These are phyloP conservation scores for Rhizopus microsporus DNA, from an alignment of 371 early-diverging fungal genomes.

Conservation along the genomic window DNA sequence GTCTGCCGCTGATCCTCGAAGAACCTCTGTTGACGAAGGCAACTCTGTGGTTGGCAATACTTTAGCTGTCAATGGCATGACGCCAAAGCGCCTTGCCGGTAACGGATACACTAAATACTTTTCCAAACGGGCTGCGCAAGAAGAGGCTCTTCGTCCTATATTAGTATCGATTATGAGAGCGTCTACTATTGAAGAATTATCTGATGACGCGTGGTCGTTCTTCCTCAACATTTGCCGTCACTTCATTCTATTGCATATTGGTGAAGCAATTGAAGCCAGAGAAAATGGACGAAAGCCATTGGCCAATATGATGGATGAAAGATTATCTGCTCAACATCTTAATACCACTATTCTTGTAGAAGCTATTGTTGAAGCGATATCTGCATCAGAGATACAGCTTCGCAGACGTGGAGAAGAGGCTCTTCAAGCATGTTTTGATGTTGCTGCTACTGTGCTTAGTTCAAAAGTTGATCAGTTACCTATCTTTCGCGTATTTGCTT, in stretches of 20 bases:
- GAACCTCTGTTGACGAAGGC: constrained; percentile 14
- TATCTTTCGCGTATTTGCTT: constrained; percentile 77
- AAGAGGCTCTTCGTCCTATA: constrained; percentile 63
- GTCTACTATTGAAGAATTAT: constrained; percentile 58
- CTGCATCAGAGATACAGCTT: constrained; percentile 64
- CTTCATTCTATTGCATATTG: constrained; percentile 74
- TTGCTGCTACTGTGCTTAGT: constrained; percentile 57
- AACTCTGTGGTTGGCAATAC: constrained; percentile 40
- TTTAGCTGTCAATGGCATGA: constrained; percentile 31
- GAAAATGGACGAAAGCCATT: constrained; percentile 47
- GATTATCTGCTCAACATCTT: constrained; percentile 42
- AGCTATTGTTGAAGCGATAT: constrained; percentile 77
- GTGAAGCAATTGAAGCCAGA: constrained; percentile 65
- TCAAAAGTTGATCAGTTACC: constrained; percentile 67
- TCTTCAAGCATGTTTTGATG: constrained; percentile 64
- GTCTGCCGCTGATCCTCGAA: constrained; percentile 5
- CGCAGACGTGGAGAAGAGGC: constrained; percentile 69
- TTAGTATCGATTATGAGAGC: constrained; percentile 71
- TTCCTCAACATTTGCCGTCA: constrained; percentile 72
- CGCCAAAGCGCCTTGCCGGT: constrained; percentile 44
- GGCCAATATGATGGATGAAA: constrained; percentile 52
- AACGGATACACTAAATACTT: constrained; percentile 48
- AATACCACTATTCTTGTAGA: constrained; percentile 75
- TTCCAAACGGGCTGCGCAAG: constrained; percentile 65
- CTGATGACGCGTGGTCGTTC: constrained; percentile 69